Evolutionary conservation across 2,329 filamentous ascomycete species (phyloP), one percentile per base, ranked within the genome.

Genomic region (Trichophyton benhamiae): DNA sequence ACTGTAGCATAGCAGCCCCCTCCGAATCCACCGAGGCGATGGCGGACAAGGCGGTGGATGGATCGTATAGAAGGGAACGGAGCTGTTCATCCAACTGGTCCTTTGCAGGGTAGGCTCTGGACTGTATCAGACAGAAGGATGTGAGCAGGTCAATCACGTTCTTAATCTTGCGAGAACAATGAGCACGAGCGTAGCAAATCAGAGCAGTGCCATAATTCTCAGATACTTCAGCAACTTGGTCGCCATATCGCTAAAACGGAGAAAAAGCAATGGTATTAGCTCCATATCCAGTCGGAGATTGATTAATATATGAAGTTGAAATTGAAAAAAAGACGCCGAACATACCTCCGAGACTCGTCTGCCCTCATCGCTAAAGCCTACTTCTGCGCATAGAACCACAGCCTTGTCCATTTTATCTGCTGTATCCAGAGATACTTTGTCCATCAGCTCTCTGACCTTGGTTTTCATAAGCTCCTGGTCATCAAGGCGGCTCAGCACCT

Each of bases 181-280:
- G 91, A 2, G 91, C 88, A 11, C 95, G 83, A 25, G 92, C 88
- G 72, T 94, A 97, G 77, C 95, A 96, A 76, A 94, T 86, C 20
- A 97, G 80, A 0, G 90, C 89, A 65, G 92, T 85, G 60, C 92
- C 92, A 67, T 92, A 96, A 60, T 87, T 83, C 67, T 89, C 83
- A 0, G 87, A 87, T 48, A 84, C 82, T 63, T 85, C 81, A 9
- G 86, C 83, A 44, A 96, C 80, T 57, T 86, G 81, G 66, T 96
- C 87, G 62, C 91, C 92, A 71, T 90, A 96, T 66, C 87, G 85
- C 89, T 95, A 68, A 30, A 20, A n/a, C 3, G 9, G 11, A 36
- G 33, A 36, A 66, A 52, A 61, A 55, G 41, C 13, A 58, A 36
- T 48, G 46, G 13, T 27, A 17, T 60, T 60, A 41, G 48, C n/a